A percentile compares a stretch with the other conserved stretches of the same genome.
These are phyloP conservation scores for Polychaeton citri DNA, from an alignment of 2,329 filamentous ascomycete genomes.

Conservation along the genomic window DNA sequence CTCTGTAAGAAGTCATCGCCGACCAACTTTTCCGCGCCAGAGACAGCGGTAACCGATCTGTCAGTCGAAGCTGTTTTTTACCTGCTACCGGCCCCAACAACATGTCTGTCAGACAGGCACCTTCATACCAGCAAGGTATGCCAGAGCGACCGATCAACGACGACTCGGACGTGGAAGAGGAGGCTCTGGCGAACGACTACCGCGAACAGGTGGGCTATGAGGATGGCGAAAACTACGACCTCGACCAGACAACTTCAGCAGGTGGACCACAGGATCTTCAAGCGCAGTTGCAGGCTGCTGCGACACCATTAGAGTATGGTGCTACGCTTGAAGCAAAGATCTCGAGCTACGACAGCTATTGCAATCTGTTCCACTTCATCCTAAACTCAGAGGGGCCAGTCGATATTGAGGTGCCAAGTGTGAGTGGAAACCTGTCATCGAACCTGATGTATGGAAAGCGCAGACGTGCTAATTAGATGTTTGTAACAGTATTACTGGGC, in stretches of 20 bases:
- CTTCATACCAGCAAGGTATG: conserved; percentile 27
- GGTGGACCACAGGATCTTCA: conserved; percentile 84
- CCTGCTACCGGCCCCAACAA: too few species aligned
- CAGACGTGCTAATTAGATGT: conserved; percentile 6
- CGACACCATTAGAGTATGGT: conserved; percentile 90
- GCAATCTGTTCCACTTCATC: conserved; percentile 98
- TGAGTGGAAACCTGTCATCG: conserved; percentile 47
- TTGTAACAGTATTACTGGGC: conserved; percentile 86
- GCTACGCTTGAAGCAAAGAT: conserved; percentile 95
- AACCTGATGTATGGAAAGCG: conserved; percentile 1
- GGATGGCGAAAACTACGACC: conserved; percentile 50
- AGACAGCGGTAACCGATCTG: too few species aligned
- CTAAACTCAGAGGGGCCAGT: conserved; percentile 98
- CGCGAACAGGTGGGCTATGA: conserved; percentile 92
- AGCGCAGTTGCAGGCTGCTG: conserved; percentile 77
- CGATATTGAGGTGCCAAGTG: conserved; percentile 89
- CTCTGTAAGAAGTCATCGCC: too few species aligned
- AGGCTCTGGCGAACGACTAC: conserved; percentile 90
- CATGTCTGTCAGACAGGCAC: conserved; percentile 27
- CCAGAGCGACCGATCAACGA: conserved; percentile 19
- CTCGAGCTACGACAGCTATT: conserved; percentile 98
- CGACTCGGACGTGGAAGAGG: conserved; percentile 91
- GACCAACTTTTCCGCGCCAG: neutral
- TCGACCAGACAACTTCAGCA: conserved; percentile 52
- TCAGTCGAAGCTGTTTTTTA: too few species aligned